Base-by-base conservation (phyloP, 805 yeast genomes). In the Wickerhamomyces chambardii region DNA sequence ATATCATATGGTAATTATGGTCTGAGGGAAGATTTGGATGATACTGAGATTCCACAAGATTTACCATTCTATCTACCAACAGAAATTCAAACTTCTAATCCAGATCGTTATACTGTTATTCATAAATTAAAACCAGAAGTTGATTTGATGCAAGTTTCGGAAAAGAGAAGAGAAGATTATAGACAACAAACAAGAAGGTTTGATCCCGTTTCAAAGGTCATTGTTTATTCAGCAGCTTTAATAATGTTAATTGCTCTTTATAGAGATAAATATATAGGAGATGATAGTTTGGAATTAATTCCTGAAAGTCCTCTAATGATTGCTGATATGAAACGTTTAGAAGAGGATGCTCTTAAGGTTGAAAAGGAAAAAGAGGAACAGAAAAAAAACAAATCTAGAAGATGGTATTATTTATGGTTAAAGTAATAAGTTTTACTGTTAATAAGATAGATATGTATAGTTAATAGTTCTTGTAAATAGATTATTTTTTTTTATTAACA, bases 1-100 rank as follows among this genome's bases (percentile, higher is more conserved):
- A 65, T 78, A 22, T 67, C 78, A 0, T 83, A 76, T 54, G 89
- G 89, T 2, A 64, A 78, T 32, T 73, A 82, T 68, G 92, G 87
- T 0, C 78, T 75, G 2, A 64, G 94, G 41, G 76, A 71, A 32
- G 70, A 71, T 16, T 68, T 79, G 36, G 42, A 46, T 19, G 54
- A 48, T 4, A 52, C 65, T 9, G 53, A 47, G 8, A 51, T 64
- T 7, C 87, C 84, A 1, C 68, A 66, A 32, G 86, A 80, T 51
- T 58, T 79, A 36, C 82, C 84, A 2, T 78, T 78, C 48, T 50
- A 53, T 18, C 33, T 61, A 4, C 74, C 78, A 1, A 46, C 59
- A 3, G 47, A 57, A 4, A 44, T 59, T 17, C 32, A 42, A 18
- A 32, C 35, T 16, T 9, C 28, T 11, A 15, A 39, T 27, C 41